A percentile compares a stretch with the other conserved stretches of the same genome.
phyloP scores from a whole-genome alignment of 108 stramenopile species.

The Skeletonema grethae region DNA sequence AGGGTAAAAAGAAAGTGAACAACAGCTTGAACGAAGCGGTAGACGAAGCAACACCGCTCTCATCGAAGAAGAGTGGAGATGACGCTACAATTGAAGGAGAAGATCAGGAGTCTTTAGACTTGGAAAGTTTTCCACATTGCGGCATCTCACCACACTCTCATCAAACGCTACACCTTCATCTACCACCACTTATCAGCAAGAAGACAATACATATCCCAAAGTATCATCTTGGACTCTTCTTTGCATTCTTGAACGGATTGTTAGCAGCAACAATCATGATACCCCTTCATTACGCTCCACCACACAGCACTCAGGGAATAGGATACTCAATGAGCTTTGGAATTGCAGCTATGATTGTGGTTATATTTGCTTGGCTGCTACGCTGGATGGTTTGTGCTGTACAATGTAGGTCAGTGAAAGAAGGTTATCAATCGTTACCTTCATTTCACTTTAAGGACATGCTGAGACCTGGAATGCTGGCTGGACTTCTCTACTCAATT shows the following conservation, averaged over 20 bases:
- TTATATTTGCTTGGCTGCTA: conserved; percentile 59
- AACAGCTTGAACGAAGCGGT: conserved; percentile 1
- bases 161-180: conserved; percentile 38
- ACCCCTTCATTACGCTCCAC: conserved; percentile 58
- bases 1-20: conserved; percentile 1
- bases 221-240: conserved; percentile 42
- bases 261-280: conserved; percentile 62
- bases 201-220: conserved; percentile 32
- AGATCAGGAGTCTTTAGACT: conserved; percentile 24
- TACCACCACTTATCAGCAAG: conserved; percentile 19
- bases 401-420: conserved; percentile 25
- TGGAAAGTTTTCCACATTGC: conserved; percentile 37
- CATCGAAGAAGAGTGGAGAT: background rate
- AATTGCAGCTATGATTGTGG: conserved; percentile 67
- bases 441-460: conserved; percentile 65
- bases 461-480: conserved; percentile 57
- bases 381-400: conserved; percentile 37
- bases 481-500: conserved; percentile 58
- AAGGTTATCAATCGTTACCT: conserved; percentile 57
- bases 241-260: conserved; percentile 55
- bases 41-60: conserved; percentile 24
- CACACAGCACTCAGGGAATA: conserved; percentile 56
- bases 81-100: conserved; percentile 1
- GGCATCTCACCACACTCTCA: conserved; percentile 40
- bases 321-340: conserved; percentile 79